phyloP scores from a whole-genome alignment of 139 green algal species.

The Diplosphaera chodatii region DNA sequence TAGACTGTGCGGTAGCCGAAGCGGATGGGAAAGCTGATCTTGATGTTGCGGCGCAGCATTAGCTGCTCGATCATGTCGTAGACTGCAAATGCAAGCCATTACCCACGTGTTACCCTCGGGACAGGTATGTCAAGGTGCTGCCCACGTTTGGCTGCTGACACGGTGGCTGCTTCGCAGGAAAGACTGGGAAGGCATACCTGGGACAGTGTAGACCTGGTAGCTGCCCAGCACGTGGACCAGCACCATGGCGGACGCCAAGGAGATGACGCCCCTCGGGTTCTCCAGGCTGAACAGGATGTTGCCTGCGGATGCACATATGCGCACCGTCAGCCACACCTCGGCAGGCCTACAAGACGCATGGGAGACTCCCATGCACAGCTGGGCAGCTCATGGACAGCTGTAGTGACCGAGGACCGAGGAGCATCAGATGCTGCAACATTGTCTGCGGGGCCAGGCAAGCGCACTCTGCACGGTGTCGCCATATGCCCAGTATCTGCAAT shows the following conservation, averaged over 20 bases:
- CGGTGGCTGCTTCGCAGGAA: too few relatives aligned
- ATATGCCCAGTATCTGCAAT: conserved; percentile 18
- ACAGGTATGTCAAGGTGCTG: too few relatives aligned
- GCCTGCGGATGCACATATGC: neutral
- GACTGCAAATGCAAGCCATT: too few relatives aligned
- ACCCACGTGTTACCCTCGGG: too few relatives aligned
- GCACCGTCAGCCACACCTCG: conserved; percentile 5
- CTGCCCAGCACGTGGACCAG: conserved; percentile 15
- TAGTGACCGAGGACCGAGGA: too few relatives aligned
- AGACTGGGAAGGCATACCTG: too few relatives aligned
- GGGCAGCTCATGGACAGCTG: too few relatives aligned
- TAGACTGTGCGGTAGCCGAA: conserved; percentile 14
- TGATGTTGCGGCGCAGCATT: neutral
- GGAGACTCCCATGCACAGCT: too few relatives aligned
- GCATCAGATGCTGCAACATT: too few relatives aligned
- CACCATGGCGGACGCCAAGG: conserved; percentile 18
- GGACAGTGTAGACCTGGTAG: conserved; percentile 30
- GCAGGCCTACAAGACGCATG: too few relatives aligned
- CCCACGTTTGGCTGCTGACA: too few relatives aligned
- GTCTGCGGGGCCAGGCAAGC: too few relatives aligned
- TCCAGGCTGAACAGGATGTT: conserved; percentile 27
- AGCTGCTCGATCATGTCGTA: conserved; percentile 21
- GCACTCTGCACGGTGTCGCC: conserved; percentile 9
- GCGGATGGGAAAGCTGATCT: conserved; percentile 2
- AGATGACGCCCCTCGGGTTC: conserved; percentile 14